Percentiles rank a stretch among this genome's conserved stretches.
phyloP scores from a whole-genome alignment of 495 filamentous ascomycete genomes.

The Paragyromitra xinjiangensis region DNA sequence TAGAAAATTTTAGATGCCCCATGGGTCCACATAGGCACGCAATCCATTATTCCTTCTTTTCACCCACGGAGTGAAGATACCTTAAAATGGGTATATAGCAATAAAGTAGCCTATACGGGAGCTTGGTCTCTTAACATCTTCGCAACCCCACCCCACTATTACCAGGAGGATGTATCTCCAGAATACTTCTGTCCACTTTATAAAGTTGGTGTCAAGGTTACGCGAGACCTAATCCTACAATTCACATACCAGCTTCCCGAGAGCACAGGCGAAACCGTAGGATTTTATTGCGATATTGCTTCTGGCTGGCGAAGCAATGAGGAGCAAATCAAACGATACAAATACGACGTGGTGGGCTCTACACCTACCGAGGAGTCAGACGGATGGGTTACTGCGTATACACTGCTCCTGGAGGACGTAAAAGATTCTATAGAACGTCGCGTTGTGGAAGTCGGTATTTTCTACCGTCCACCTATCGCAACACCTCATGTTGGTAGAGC shows the following conservation, averaged over 20 bases:
- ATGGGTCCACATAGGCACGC: slow-evolving; percentile 54
- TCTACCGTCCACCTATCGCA: slow-evolving; percentile 27
- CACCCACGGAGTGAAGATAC: slow-evolving; percentile 25
- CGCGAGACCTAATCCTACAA: slow-evolving; percentile 26
- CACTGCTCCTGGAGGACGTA: slow-evolving; percentile 10
- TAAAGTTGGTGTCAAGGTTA: slow-evolving; percentile 37
- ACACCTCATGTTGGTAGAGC: slow-evolving; percentile 20
- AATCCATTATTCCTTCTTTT: slow-evolving; percentile 50
- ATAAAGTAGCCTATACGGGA: slow-evolving; percentile 46
- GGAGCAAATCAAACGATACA: slow-evolving; percentile 28
- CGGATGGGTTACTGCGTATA: slow-evolving; percentile 39
- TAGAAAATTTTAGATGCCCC: slow-evolving; percentile 39
- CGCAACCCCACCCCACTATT: slow-evolving; percentile 4
- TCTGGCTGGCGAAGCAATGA: slow-evolving; percentile 5
- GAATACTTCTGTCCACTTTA: slow-evolving; percentile 48
- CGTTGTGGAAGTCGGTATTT: slow-evolving; percentile 36
- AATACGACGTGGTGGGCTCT: slow-evolving; percentile 23
- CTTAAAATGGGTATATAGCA: slow-evolving; percentile 48
- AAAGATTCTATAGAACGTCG: not conserved
- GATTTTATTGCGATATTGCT: slow-evolving; percentile 43
- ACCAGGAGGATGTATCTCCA: not conserved
- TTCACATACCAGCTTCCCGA: slow-evolving; percentile 43
- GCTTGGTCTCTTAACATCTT: slow-evolving; percentile 49
- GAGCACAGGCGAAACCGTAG: slow-evolving; percentile 33
- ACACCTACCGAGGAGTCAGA: slow-evolving; percentile 27